Percentiles rank a stretch among this genome's conserved stretches.
Evolutionary conservation across 208 protist genomes (phyloP).

Genomic region (Polymyxa betae): DNA sequence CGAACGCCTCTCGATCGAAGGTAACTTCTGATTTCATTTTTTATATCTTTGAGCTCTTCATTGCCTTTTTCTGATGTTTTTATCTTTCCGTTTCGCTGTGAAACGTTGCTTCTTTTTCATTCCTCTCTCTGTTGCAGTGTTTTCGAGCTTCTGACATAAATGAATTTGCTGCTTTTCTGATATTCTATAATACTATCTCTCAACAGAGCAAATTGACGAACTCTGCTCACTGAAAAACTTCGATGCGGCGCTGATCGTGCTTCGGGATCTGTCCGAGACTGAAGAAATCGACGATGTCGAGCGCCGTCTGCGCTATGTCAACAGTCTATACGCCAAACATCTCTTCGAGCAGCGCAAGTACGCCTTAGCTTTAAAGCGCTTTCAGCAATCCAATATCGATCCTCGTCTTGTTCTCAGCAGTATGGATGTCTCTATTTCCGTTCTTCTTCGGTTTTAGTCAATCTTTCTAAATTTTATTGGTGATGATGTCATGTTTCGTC

Average conservation of each 20-base stretch:
- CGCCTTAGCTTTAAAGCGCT: not conserved
- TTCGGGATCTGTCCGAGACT: not conserved
- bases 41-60: not conserved
- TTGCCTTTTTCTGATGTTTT: too few relatives aligned
- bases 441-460: too few relatives aligned
- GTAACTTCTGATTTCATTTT: not conserved
- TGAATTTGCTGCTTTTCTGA: too few relatives aligned
- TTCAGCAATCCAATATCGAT: constrained; percentile 43
- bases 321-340: constrained; percentile 11
- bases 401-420: constrained; percentile 4
- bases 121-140: too few relatives aligned
- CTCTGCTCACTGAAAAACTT: not conserved
- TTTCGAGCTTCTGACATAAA: too few relatives aligned
- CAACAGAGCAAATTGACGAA: not conserved
- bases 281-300: not conserved
- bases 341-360: not conserved
- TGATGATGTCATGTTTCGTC: too few relatives aligned
- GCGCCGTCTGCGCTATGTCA: not conserved
- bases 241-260: not conserved
- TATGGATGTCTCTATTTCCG: too few relatives aligned
- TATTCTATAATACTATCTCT: too few relatives aligned
- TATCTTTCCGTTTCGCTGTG: too few relatives aligned
- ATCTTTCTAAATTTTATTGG: too few relatives aligned
- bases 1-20: not conserved
- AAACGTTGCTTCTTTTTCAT: too few relatives aligned